These are phyloP conservation scores for Pyrus bretschneideri DNA, from an alignment of 306 rosid genomes.

Conservation along the genomic window DNA sequence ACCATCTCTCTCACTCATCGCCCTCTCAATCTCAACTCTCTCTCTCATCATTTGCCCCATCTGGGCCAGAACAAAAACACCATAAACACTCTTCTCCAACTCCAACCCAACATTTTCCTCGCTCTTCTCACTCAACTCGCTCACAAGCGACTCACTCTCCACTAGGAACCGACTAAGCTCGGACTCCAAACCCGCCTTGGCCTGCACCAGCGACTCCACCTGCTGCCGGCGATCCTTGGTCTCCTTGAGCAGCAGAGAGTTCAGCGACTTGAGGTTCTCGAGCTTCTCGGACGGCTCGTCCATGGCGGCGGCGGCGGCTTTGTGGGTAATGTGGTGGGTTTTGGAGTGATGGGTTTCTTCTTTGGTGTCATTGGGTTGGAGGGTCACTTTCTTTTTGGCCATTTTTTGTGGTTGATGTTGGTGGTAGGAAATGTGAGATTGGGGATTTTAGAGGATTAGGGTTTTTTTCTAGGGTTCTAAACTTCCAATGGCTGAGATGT, in stretches of 20 bases:
- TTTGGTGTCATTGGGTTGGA: conserved; percentile 19
- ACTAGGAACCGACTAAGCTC: conserved; percentile 15
- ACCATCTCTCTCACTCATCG: conserved; percentile 13
- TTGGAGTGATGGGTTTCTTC: conserved; percentile 5
- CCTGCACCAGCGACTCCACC: conserved; percentile 28
- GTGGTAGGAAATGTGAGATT: conserved; percentile 15
- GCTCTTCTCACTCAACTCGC: conserved; percentile 7
- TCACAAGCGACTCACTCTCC: conserved; percentile 27
- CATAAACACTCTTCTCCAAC: conserved; percentile 32
- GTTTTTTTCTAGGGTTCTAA: conserved; percentile 29
- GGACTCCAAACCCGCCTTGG: conserved; percentile 28
- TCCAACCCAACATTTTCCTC: conserved; percentile 25
- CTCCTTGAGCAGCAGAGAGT: conserved; percentile 52
- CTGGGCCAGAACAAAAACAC: conserved; percentile 29
- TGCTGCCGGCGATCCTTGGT: conserved; percentile 40
- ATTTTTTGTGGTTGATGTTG: conserved; percentile 20
- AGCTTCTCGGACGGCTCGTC: conserved; percentile 43
- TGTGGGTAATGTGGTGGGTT: not conserved
- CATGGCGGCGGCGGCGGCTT: conserved; percentile 19
- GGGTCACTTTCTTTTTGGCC: conserved; percentile 62
- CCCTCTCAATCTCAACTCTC: conserved; percentile 26
- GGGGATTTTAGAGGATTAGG: conserved; percentile 24
- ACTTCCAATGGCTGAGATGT: conserved; percentile 4
- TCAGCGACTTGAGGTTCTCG: conserved; percentile 59
- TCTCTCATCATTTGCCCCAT: conserved; percentile 31